phyloP scores from a whole-genome alignment of 2,329 filamentous ascomycete genomes.

The Claviceps paspali region DNA sequence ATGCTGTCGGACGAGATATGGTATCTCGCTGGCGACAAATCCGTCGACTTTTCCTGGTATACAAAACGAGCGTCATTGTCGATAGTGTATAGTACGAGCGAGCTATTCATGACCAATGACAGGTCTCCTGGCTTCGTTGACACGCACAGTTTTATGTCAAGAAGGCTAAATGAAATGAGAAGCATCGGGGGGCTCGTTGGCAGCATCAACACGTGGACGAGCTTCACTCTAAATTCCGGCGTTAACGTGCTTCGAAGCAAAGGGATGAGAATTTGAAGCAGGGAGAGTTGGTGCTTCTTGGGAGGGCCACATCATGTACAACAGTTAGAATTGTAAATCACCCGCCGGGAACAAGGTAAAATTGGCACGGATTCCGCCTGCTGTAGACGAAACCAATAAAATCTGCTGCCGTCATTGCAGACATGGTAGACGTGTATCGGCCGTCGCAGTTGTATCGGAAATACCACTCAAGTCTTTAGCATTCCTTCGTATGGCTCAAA shows the following conservation, averaged over 20 bases:
- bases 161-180: slow-evolving; percentile 56
- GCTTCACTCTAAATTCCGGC: slow-evolving; percentile 62
- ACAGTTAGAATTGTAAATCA: not conserved
- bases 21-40: slow-evolving; percentile 67
- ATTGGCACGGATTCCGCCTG: no score
- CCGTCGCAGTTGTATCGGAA: not conserved
- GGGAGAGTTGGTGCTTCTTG: not conserved
- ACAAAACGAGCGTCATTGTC: slow-evolving; percentile 42
- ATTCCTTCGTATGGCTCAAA: not conserved
- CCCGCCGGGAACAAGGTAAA: not conserved
- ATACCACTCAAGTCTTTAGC: not conserved
- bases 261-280: slow-evolving; percentile 56
- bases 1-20: slow-evolving; percentile 83
- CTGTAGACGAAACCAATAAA: not conserved
- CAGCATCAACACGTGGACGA: slow-evolving; percentile 59
- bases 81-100: slow-evolving; percentile 52
- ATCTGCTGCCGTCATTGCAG: not conserved
- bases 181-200: slow-evolving; percentile 46
- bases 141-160: slow-evolving; percentile 65
- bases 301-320: not conserved
- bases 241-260: slow-evolving; percentile 80
- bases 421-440: not conserved
- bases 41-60: slow-evolving; percentile 84
- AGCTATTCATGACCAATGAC: slow-evolving; percentile 92
- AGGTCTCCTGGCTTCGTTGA: slow-evolving; percentile 54